Evolutionary conservation across 2,329 filamentous ascomycete species (phyloP).

Genomic region (Karstenula rhodostoma): DNA sequence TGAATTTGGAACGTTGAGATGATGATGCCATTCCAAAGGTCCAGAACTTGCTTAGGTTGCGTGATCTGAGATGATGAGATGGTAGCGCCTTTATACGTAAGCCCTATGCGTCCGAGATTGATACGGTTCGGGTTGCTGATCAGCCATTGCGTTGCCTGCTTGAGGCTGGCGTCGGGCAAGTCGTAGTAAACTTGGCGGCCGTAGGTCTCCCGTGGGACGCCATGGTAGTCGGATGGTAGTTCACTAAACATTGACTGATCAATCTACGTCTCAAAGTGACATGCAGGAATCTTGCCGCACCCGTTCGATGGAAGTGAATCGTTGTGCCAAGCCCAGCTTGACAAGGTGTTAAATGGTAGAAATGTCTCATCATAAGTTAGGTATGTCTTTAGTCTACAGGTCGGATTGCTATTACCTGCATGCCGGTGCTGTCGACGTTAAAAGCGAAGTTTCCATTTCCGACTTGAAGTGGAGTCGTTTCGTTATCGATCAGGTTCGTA

Average conservation of each 20-base stretch:
- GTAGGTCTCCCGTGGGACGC: constrained; percentile 50
- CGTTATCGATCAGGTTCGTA: constrained; percentile 53
- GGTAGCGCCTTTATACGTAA: constrained; percentile 53
- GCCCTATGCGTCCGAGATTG: constrained; percentile 59
- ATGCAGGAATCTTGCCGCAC: constrained; percentile 2
- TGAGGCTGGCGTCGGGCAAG: constrained; percentile 51
- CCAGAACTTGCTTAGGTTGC: constrained; percentile 55
- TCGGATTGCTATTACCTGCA: constrained; percentile 32
- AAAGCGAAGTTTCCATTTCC: constrained; percentile 60
- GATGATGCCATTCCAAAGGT: constrained; percentile 58
- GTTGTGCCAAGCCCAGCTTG: constrained; percentile 58
- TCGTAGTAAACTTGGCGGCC: constrained; percentile 54
- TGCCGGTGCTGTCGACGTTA: constrained; percentile 56
- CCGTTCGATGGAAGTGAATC: constrained; percentile 51
- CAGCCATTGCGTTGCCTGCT: constrained; percentile 60
- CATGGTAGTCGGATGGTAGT: constrained; percentile 36
- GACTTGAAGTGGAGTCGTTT: constrained; percentile 62
- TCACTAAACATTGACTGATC: constrained; percentile 20
- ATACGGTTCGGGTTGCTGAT: constrained; percentile 63
- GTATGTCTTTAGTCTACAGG: too few relatives aligned
- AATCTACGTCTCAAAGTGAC: not conserved
- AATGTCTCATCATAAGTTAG: constrained; percentile 47
- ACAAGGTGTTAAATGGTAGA: constrained; percentile 52
- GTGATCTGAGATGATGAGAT: constrained; percentile 54
- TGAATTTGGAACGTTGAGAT: constrained; percentile 56